These are phyloP conservation scores for Geotrichum aggregatum DNA, from an alignment of 1,139 yeast species.

Conservation along the genomic window DNA sequence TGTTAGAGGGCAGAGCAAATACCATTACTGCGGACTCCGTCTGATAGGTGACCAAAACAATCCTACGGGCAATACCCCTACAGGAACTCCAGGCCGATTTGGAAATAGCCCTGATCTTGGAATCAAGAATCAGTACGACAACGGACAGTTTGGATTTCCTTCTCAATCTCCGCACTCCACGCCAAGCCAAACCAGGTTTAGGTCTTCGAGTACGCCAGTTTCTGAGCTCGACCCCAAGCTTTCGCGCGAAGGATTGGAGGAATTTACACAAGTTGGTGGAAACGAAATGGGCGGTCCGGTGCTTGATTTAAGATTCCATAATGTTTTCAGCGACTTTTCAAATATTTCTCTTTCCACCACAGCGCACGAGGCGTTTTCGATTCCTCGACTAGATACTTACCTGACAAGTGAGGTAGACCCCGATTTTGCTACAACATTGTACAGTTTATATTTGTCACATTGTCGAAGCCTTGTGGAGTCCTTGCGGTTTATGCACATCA, in stretches of 20 bases:
- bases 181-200: conserved; percentile 10
- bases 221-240: conserved; percentile 11
- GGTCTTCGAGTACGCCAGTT: conserved; percentile 7
- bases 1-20: conserved; percentile 81
- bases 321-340: conserved; percentile 24
- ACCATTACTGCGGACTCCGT: conserved; percentile 84
- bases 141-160: conserved; percentile 1
- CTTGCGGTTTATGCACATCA: conserved; percentile 63
- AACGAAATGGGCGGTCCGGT: conserved; percentile 6
- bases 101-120: conserved; percentile 27
- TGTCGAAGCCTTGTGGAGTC: conserved; percentile 61
- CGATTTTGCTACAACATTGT: conserved; percentile 60
- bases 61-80: conserved; percentile 32
- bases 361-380: conserved; percentile 35
- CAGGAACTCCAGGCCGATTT: conserved; percentile 31
- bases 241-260: neutral
- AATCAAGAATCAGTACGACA: conserved; percentile 6
- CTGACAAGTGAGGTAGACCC: conserved; percentile 50
- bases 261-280: conserved; percentile 6
- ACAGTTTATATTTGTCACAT: conserved; percentile 58
- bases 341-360: conserved; percentile 27
- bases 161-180: conserved; percentile 17
- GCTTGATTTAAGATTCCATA: conserved; percentile 21
- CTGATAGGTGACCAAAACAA: conserved; percentile 49
- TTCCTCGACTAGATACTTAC: conserved; percentile 54